phyloP scores from a whole-genome alignment of 2,329 filamentous ascomycete genomes.

The Capronia coronata region DNA sequence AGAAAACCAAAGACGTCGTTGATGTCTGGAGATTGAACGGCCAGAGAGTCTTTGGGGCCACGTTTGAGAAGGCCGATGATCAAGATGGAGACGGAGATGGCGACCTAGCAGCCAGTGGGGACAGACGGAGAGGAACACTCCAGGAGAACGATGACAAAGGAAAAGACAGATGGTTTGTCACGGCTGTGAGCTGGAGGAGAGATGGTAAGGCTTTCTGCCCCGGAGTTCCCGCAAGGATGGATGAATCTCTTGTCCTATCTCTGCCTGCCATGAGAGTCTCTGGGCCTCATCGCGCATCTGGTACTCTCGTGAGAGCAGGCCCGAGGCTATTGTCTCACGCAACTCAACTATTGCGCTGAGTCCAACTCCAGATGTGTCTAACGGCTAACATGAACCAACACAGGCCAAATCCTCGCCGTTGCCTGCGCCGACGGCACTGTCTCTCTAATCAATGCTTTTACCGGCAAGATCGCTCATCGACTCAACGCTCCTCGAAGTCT shows the following conservation, averaged over 20 bases:
- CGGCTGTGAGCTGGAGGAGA: slow-evolving; percentile 55
- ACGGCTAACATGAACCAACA: not conserved
- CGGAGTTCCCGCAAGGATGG: not conserved
- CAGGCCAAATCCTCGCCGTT: slow-evolving; percentile 70
- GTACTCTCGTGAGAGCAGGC: too few species aligned
- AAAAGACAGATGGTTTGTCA: slow-evolving; percentile 32
- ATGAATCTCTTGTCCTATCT: not conserved
- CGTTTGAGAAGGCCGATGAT: slow-evolving; percentile 22
- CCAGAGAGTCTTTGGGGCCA: slow-evolving; percentile 58
- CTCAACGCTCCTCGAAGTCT: slow-evolving; percentile 14
- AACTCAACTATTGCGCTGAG: not conserved
- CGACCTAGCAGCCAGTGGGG: not conserved
- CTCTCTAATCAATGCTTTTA: slow-evolving; percentile 70
- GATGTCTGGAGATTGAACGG: slow-evolving; percentile 72
- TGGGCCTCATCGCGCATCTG: too few species aligned
- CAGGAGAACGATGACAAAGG: slow-evolving; percentile 10
- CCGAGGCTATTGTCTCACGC: too few species aligned
- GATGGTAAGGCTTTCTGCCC: slow-evolving; percentile 47
- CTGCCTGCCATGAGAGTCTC: not conserved
- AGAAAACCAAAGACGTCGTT: slow-evolving; percentile 37
- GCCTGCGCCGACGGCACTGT: slow-evolving; percentile 77
- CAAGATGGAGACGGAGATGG: slow-evolving; percentile 34
- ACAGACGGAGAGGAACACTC: too few species aligned
- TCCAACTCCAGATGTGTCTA: not conserved
- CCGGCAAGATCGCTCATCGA: slow-evolving; percentile 68